Percentiles rank a stretch among this genome's conserved stretches.
Evolutionary conservation across 306 rosid genomes (phyloP).

Genomic region (Geum urbanum): DNA sequence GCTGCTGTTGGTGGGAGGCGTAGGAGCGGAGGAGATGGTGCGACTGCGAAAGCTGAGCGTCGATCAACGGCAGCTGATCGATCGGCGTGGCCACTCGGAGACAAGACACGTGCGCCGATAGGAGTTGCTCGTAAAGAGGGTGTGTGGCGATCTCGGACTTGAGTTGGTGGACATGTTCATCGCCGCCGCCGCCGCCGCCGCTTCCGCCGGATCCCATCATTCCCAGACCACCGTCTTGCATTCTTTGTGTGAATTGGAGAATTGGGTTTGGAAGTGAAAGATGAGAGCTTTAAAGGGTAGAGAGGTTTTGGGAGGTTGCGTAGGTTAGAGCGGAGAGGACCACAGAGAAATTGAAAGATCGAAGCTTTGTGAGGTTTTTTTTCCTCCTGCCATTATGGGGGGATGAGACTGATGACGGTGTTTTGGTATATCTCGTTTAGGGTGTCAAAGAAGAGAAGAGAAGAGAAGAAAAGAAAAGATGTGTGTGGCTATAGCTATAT

Average conservation of each 20-base stretch:
- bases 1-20: constrained; percentile 49
- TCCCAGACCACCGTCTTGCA: constrained; percentile 79
- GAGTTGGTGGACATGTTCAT: constrained; percentile 40
- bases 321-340: constrained; percentile 4
- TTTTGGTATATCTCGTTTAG: constrained; percentile 20
- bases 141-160: constrained; percentile 90
- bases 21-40: constrained; percentile 75
- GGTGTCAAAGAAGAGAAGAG: constrained; percentile 3
- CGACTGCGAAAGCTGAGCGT: constrained; percentile 85
- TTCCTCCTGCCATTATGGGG: not conserved
- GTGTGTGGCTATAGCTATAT: constrained; percentile 3
- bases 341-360: constrained; percentile 5
- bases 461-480: constrained; percentile 8
- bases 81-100: constrained; percentile 95
- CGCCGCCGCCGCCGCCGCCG: constrained; percentile 31
- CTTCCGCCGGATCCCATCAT: constrained; percentile 54
- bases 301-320: not conserved
- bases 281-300: not conserved
- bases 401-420: constrained; percentile 7
- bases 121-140: constrained; percentile 80
- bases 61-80: constrained; percentile 86
- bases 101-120: constrained; percentile 79
- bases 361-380: not conserved
- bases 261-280: constrained; percentile 2
- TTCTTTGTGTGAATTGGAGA: constrained; percentile 16